Percentiles rank a stretch among this genome's conserved stretches.
Conservation (phyloP, 2,329 filamentous ascomycete genomes). For the Phialocephala subalpina region DNA sequence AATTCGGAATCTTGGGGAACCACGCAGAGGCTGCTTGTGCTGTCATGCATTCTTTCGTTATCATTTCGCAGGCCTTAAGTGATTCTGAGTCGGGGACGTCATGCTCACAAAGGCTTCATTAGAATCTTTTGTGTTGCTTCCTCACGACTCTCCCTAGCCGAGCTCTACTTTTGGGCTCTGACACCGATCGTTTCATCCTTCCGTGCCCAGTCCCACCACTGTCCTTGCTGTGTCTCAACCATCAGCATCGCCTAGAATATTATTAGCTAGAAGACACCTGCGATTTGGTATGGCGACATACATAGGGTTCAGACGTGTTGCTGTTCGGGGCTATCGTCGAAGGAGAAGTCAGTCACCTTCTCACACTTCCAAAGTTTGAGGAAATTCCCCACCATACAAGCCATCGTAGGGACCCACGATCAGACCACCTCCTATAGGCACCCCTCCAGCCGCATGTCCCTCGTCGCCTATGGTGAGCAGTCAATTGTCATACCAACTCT, state of each 20-base stretch:
- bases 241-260: background rate
- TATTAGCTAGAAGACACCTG: background rate
- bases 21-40: too few relatives aligned
- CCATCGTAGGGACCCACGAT: constrained; percentile 12
- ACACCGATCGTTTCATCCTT: too few relatives aligned
- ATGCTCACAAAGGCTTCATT: too few relatives aligned
- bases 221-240: constrained; percentile 8
- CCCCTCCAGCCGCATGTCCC: background rate
- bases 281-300: background rate
- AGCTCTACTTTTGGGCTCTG: too few relatives aligned
- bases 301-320: background rate
- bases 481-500: constrained; percentile 19
- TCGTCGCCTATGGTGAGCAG: background rate
- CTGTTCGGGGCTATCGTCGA: background rate
- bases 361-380: background rate
- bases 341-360: background rate
- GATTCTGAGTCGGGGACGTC: too few relatives aligned
- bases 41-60: too few relatives aligned
- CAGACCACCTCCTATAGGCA: background rate
- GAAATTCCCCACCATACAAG: background rate
- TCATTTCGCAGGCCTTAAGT: too few relatives aligned
- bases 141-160: too few relatives aligned
- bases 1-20: too few relatives aligned
- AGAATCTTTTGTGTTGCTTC: too few relatives aligned
- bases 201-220: constrained; percentile 13